Percentiles rank a stretch among this genome's conserved stretches.
Conservation (phyloP, 177 flowering plant species). For the Vitis hybrid region DNA sequence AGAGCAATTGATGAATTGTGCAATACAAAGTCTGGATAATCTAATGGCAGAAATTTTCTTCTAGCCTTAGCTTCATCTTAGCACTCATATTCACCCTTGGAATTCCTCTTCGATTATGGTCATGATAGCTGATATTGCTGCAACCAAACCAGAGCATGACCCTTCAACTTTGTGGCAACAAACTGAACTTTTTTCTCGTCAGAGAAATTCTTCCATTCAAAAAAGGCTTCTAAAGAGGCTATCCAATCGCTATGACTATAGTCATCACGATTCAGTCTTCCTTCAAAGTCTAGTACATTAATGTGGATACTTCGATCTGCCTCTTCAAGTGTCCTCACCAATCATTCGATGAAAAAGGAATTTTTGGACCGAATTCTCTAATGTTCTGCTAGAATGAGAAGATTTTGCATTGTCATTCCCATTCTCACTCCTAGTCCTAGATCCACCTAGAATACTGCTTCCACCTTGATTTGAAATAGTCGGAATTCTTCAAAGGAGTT, state of each 20-base stretch:
- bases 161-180: no score
- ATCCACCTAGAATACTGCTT: neutral
- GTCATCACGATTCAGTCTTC: neutral
- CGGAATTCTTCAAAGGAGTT: neutral
- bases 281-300: neutral
- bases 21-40: no score
- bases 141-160: no score
- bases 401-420: neutral
- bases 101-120: no score
- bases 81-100: no score
- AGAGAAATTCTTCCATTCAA: neutral
- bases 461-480: neutral
- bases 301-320: neutral
- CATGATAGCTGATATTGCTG: no score
- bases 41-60: no score
- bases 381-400: neutral
- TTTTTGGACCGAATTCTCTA: neutral
- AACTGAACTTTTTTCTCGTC: no score
- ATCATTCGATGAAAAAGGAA: neutral
- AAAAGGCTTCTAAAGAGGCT: neutral
- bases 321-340: neutral
- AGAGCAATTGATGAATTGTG: no score
- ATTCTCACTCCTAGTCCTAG: neutral
- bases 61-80: no score
- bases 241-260: constrained; percentile 1